These are phyloP conservation scores for Nakazawaea sp. DNA, from an alignment of 805 yeast genomes.

Conservation along the genomic window DNA sequence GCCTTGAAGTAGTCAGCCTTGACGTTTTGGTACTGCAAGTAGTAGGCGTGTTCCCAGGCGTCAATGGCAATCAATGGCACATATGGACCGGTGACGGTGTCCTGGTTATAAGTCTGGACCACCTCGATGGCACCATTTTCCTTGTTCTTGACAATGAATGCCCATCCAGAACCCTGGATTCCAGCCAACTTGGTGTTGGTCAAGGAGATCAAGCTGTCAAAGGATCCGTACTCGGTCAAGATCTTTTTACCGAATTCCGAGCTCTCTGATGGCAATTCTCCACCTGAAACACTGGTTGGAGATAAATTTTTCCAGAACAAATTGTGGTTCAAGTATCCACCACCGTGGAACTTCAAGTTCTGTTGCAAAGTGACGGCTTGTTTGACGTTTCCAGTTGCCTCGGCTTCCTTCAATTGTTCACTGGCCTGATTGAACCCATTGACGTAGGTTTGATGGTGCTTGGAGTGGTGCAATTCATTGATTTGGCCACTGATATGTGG, in stretches of 20 bases:
- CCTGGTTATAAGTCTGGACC: constrained; percentile 81
- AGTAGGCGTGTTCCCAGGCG: constrained; percentile 97
- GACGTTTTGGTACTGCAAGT: constrained; percentile 87
- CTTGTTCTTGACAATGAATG: constrained; percentile 78
- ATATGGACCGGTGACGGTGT: constrained; percentile 65
- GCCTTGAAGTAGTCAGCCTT: constrained; percentile 90
- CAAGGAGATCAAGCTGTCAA: constrained; percentile 56
- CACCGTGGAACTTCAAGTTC: constrained; percentile 84
- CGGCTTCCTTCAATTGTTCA: constrained; percentile 67
- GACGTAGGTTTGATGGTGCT: constrained; percentile 91
- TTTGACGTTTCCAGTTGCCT: constrained; percentile 48
- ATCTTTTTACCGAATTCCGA: constrained; percentile 57
- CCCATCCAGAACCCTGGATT: constrained; percentile 95
- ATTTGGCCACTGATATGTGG: constrained; percentile 83
- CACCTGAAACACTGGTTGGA: constrained; percentile 73
- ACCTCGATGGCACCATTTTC: constrained; percentile 71
- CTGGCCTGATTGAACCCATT: constrained; percentile 74
- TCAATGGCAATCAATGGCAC: constrained; percentile 83
- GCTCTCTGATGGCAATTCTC: constrained; percentile 49
- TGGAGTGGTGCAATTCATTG: constrained; percentile 80
- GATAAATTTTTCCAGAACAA: constrained; percentile 86
- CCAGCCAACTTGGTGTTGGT: constrained; percentile 76
- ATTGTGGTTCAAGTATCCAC: constrained; percentile 83
- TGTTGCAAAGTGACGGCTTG: constrained; percentile 62
- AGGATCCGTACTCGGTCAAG: constrained; percentile 57